Evolutionary conservation across 441 rosid genomes (phyloP), one percentile per base, ranked within the genome.

Genomic region (Euphorbia corollata): DNA sequence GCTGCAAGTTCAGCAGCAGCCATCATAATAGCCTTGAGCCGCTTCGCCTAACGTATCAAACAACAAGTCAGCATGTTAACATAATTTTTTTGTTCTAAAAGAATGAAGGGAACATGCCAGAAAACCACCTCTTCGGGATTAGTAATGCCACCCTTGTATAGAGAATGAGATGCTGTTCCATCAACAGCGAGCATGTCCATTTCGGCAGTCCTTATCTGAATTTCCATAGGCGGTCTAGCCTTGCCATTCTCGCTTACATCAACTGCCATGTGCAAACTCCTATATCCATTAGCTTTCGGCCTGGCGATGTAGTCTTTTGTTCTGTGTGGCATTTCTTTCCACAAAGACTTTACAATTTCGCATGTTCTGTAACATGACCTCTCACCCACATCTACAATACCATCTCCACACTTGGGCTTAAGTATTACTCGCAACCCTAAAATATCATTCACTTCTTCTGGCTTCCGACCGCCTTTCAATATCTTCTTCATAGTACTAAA

Each of bases 401-500:
- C 76, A 54, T 65, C 68, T 22, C 78, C 81, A 54, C 75, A 68
- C 61, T 60, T 82, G 0, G 96, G 91, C 73, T 71, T 87, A 82
- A 91, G 64, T 68, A 94, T 80, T 24, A 88, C 90, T 51, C 97
- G 81, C 75, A 94, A 77, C 51, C 97, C 99, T 32, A 94, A 81
- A 73, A 94, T 79, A 70, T 94, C 97, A 54, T 91, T 84, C 7
- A 94, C 96, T 77, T 91, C 91, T 71, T 91, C 97, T 0, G 90
- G 93, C 69, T 87, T 89, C 71, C 96, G 80, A 50, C 97, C 96
- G 45, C 91, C 96, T 73, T 75, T 88, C 62, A 94, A 68, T 15
- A 94, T 86, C 80, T 94, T 94, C 87, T 91, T 94, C 99, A 94
- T 94, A 63, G 91, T 89, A 71, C 99, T 94, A 71, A 87, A 94